Evolutionary conservation across 352 stramenopile species (phyloP), one percentile per base, ranked within the genome.

Genomic region (Globisporangium uncinulatum): DNA sequence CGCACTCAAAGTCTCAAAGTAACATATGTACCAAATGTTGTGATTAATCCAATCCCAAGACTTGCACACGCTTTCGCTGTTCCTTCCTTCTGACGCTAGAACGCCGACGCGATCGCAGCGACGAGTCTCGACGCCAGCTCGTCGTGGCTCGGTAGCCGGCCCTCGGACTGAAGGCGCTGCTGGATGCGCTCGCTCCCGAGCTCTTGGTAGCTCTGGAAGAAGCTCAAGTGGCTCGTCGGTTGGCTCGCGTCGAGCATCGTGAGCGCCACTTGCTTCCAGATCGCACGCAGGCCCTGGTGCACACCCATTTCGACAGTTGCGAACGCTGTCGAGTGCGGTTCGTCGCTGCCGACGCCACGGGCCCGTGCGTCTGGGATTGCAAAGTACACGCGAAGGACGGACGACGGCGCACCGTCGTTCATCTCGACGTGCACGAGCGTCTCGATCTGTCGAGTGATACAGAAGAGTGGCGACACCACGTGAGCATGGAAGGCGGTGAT

Each of bases 121-220:
- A 89, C 71, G 52, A 87, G 49, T 29, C 57, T 73, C 8, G 76
- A 85, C 6, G 76, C 62, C 5, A 89, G 61, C 51, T 89, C 79
- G 56, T 89, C 79, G 46, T 87, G 76, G 10, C 57, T 76, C 13
- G 75, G 77, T 20, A 87, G 59, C 49, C 78, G 70, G 8, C 62
- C 54, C 5, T 82, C 74, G 4, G 66, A 53, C 56, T 76, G 72
- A 34, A 79, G 57, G 14, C 71, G 69, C 32, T 79, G 66, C 37
- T 69, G 49, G 32, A 81, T 42, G 9, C 67, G 36, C 11, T 61
- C 64, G 6, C 61, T 42, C 19, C 68, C 58, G 6, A 56, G 19
- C 24, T 58, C 58, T 32, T 57, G 51, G 11, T 21, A 59, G 54
- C 52, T 65, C 57, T 46, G 59, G 36, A 32, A 59, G 56, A 41